Evolutionary conservation across 2,329 filamentous ascomycete species (phyloP), one percentile per base, ranked within the genome.

Genomic region (Acarospora socialis): DNA sequence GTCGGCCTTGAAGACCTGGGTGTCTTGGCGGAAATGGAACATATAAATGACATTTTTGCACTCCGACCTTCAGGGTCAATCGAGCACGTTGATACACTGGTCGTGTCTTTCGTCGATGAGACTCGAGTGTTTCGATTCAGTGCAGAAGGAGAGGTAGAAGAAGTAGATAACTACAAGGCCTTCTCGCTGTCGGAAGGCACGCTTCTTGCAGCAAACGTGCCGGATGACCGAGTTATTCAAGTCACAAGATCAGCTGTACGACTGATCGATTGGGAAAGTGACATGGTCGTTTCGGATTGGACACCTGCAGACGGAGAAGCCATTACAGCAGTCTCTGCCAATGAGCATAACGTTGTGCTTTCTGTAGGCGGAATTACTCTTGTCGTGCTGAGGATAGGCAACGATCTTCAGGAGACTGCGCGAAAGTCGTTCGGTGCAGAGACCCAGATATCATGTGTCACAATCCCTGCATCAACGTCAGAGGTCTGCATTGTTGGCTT

Each of bases 1-100:
- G 86, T 98, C 30, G 86, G 86, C 1, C 68, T 95, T 31, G 83
- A 94, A 50, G 83, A 94, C 34, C 59, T 86, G 10, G 87, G 84
- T 13, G 67, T 87, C 4, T 61, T 95, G 6, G 81, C 76, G 21
- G 79, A 92, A 27, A 74, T 95, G 57, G 65, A 74, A 19, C 70
- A 77, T 48, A 74, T 82, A 24, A 73, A 73, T 33, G 73, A 76
- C 16, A 57, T 93, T 2, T 92, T 84, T 60, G 66, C 76, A 3
- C 52, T 92, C 9, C 63, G 59, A 42, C 60, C 64, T 4, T 67
- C 68, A 36, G 46, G 63, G 32, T 55, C 56, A 0, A 56, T 60
- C 21, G 52, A 52, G 10, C 65, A 62, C 38, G 60, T 60, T 15
- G 82, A 98, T 47, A 80, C 71, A 0, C 62, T 98, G 8, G 56